These are phyloP conservation scores for Botrytis aclada DNA, from an alignment of 2,329 filamentous ascomycete species.

Conservation along the genomic window DNA sequence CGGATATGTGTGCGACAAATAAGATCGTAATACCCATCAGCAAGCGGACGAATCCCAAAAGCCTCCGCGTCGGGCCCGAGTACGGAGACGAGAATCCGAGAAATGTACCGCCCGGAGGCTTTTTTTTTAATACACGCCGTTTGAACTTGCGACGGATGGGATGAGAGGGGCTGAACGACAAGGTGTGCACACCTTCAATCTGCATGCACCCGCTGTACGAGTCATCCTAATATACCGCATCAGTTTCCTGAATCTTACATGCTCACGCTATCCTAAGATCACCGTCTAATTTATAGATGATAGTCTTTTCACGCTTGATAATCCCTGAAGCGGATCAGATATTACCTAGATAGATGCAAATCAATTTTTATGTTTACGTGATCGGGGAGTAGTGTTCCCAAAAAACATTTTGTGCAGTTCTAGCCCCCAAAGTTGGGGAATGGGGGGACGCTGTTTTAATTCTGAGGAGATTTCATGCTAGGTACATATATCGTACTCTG, in stretches of 20 bases:
- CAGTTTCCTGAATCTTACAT: background rate
- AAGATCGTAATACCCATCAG: background rate
- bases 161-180: constrained; percentile 3
- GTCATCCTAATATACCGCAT: background rate
- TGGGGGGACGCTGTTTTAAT: background rate
- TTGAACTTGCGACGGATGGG: background rate
- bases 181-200: background rate
- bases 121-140: background rate
- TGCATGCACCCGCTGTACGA: background rate
- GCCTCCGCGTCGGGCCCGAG: constrained; percentile 9
- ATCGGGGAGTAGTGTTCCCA: background rate
- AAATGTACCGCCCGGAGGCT: background rate
- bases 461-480: background rate
- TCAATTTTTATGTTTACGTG: background rate
- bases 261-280: background rate
- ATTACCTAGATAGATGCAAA: background rate
- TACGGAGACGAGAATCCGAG: constrained; percentile 4
- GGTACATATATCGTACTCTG: background rate
- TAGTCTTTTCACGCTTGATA: background rate
- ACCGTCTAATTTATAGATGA: background rate
- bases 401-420: background rate
- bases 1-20: background rate
- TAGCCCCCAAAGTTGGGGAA: background rate
- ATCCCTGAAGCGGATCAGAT: background rate
- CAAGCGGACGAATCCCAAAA: background rate